Base-by-base conservation (phyloP, 305 asterid species). In the Fraxinus ornus region DNA sequence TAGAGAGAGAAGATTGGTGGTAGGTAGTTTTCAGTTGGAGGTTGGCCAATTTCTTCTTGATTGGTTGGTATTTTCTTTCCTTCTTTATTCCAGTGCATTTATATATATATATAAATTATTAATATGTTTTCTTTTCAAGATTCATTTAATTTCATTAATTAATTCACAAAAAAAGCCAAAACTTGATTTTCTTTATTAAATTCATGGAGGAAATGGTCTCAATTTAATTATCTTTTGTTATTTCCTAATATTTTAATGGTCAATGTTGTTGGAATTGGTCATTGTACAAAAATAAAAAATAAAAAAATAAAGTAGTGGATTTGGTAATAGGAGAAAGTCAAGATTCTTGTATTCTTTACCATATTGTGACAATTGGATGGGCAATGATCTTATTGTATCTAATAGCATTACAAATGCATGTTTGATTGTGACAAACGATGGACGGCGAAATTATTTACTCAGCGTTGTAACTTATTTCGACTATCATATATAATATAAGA, bases 21-120 rank as follows among this genome's bases (percentile, higher is more conserved):
- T 83, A 76, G 89, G 92, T 90, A 73, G 89, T 84, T 90, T 88
- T 87, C 89, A 41, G 93, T 88, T 88, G 92, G 90, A 77, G 79
- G 93, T 84, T 86, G 92, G 85, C 68, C 89, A 33, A 83, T 86
- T 88, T 81, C 81, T 79, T 44, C 75, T 28, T 39, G 2, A n/a
- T 41, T 8, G 28, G 62, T 62, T 21, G 41, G 6, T 0, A 12
- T 33, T 21, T 60, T 60, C 49, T 5, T 39, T 39, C 24, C 9
- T 8, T 2, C 24, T 7, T 21, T 9, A 4, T 78, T 9, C 6
- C 33, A 8, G 37, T 10, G n/a, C n/a, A 26, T 39, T 39, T 39
- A 33, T 33, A 26, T 36, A 36, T 37, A 37, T 36, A 36, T 35
- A 68, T 28, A 41, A 41, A 24, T 79, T 75, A 37, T 41, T 24